Base-by-base conservation (phyloP, 805 yeast species). In the Kluyveromyces aestuarii region DNA sequence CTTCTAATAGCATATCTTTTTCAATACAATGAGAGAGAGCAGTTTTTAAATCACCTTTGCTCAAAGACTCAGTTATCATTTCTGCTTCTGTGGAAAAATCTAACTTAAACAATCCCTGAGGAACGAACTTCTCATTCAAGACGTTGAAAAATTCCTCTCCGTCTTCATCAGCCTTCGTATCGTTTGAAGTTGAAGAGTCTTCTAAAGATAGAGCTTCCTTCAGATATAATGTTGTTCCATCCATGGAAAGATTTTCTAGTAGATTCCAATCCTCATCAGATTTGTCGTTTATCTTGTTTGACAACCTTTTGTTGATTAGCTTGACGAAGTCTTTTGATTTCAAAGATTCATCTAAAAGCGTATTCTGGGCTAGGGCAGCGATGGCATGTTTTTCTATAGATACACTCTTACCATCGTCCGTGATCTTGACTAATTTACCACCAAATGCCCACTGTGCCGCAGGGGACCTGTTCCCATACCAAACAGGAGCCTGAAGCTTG, bases 361-460 rank as follows among this genome's bases (percentile, higher is more conserved):
- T 69, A 41, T 68, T 70, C 42, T 65, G 61, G 52, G 64, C 62
- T 9, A 66, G 47, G 16, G 72, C 71, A 6, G 64, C 67, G 18
- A 71, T 62, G 49, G 27, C 80, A 71, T 57, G 74, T 58, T 52
- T 67, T 14, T 55, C 54, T 25, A 66, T 62, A 2, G 60, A 61
- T 18, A 72, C 73, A 44, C 72, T 69, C 46, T 66, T 67, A 9
- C 73, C 69, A 46, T 67, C 72, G 9, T 70, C 68, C 37, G 64
- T 58, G 30, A 83, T 80, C 11, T 73, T 65, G 4, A 84, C 90
- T 39, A 93, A 64, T 68, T 87, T 88, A 47, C 96, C 96, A 52
- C 99, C 99, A 69, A 89, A 91, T 0, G 96, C 98, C 74, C 95
- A 93, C 18, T 60, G 62, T 2, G 80, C 71, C 13, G 84, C 96